Evolutionary conservation across 2,329 filamentous ascomycete genomes (phyloP), one percentile per base, ranked within the genome.

Genomic region (Penicillium sp.): DNA sequence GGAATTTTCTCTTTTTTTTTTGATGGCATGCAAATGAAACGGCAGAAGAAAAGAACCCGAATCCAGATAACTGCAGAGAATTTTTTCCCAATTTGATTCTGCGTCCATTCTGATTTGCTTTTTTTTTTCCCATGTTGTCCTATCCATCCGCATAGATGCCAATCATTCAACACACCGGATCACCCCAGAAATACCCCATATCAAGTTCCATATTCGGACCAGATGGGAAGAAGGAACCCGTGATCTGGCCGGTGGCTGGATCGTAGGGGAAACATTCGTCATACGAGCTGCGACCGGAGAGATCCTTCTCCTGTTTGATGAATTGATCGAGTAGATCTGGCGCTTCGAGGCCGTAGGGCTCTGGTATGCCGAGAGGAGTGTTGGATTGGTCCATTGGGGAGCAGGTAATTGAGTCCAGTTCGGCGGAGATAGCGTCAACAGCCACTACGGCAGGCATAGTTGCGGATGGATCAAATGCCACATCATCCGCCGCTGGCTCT

Each of bases 141-240:
- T 29, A 46, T 11, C 11, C 18, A 34, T 3, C 11, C 5, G 35
- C 9, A 16, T 16, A 5, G 14, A 24, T 37, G 11, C 2, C 18
- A 37, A 11, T 2, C 9, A 18, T 50, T 64, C 39, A 69, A 31
- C 61, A 69, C 9, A 69, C 60, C 7, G 69, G 62, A 55, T 70
- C 69, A 37, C 66, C 66, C 66, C 69, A 72, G 55, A 69, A 65
- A 58, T 67, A 71, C 1, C 64, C 67, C 55, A 73, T 55, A 24
- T 73, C 70, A 43, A 72, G 53, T 37, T 73, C 71, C 26, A 73
- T 40, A 26, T 65, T 69, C 5, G 59, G 48, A 22, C 61, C 64
- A 7, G 60, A 47, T n/a, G 71, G 71, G 57, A 74, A 74, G 51
- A 74, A 72, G 5, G 71, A 73, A n/a, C 70, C 70, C 0, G 70